Conservation (phyloP, 139 green algal genomes). For the Chlamydomonas asymmetrica region DNA sequence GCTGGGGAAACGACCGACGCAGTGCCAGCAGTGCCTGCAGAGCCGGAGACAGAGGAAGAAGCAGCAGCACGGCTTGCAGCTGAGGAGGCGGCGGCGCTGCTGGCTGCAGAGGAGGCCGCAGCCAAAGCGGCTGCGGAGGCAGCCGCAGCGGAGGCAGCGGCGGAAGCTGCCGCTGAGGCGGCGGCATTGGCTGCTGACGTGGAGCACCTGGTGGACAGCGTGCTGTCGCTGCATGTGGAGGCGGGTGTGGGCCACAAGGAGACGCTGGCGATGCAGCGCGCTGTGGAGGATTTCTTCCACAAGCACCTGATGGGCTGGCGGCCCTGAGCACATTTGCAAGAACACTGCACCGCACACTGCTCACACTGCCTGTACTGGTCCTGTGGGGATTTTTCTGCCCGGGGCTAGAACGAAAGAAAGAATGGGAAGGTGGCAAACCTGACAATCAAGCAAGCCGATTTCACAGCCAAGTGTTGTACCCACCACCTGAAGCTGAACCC, state of each 20-base stretch:
- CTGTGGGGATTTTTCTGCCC: too few species aligned
- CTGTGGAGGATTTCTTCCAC: slow-evolving; percentile 30
- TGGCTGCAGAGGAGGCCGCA: background rate
- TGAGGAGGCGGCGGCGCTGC: background rate
- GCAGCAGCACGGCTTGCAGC: background rate
- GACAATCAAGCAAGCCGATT: too few species aligned
- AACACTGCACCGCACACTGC: background rate
- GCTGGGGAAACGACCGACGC: background rate
- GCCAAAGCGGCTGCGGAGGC: background rate
- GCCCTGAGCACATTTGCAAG: background rate
- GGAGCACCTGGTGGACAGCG: background rate
- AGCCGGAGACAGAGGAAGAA: background rate
- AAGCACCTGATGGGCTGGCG: slow-evolving; percentile 10
- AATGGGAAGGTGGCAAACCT: too few species aligned
- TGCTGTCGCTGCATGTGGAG: slow-evolving; percentile 14
- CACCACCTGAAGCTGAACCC: too few species aligned
- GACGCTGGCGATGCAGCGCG: slow-evolving; percentile 21
- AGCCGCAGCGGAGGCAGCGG: background rate
- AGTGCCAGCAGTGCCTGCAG: background rate
- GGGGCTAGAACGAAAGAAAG: too few species aligned
- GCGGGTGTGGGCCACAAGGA: slow-evolving; percentile 33
- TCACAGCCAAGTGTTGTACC: too few species aligned
- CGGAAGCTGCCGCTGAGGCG: background rate
- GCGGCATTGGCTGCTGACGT: slow-evolving; percentile 3
- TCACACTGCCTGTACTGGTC: too few species aligned